Evolutionary conservation across 2,329 filamentous ascomycete species (phyloP), one percentile per base, ranked within the genome.

Genomic region (Penicillium olsonii): DNA sequence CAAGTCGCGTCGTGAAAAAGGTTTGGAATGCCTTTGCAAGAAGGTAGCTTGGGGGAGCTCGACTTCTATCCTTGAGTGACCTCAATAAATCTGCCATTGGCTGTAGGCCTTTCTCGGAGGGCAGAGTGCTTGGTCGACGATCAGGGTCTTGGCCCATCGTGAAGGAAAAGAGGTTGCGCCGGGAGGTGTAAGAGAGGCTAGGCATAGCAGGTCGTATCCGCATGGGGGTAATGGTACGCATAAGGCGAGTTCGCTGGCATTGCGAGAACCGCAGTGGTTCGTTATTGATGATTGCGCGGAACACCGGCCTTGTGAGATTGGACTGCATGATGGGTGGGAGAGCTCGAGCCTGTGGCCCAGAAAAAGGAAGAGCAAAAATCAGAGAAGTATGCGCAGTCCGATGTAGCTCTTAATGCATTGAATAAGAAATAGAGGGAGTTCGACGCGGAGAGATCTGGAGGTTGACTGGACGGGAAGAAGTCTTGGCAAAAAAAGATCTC

Each of bases 31-130:
- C 88, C 29, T 80, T 75, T 0, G 83, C 70, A 2, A 96, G 74
- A 27, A 88, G 82, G n/a, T 77, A 68, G 3, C 77, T 73, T 0
- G 81, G 69, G 14, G 89, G 90, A 9, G 83, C 80, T 27, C 90
- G 82, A 29, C 84, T 76, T 43, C 81, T 78, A 48, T 88, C 80
- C 43, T 81, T 77, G 57, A 85, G 74, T 52, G 83, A 81, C 57
- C 82, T 82, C 44, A 81, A 76, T 67, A 90, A 81, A 50, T 88
- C 81, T 61, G 88, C 80, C 73, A 96, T 82, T 14, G 80, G 81
- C 56, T 84, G 83, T 62, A 91, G 82, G 45, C 90, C 91, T 0
- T 62, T 61, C 42, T 72, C 69, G 2, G 68, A 68, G 83, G 87
- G 62, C 84, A 87, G 52, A 85, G 75, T 60, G 84, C 57, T 38